Conservation (phyloP, 805 yeast genomes). For the Metschnikowia aberdeeniae region DNA sequence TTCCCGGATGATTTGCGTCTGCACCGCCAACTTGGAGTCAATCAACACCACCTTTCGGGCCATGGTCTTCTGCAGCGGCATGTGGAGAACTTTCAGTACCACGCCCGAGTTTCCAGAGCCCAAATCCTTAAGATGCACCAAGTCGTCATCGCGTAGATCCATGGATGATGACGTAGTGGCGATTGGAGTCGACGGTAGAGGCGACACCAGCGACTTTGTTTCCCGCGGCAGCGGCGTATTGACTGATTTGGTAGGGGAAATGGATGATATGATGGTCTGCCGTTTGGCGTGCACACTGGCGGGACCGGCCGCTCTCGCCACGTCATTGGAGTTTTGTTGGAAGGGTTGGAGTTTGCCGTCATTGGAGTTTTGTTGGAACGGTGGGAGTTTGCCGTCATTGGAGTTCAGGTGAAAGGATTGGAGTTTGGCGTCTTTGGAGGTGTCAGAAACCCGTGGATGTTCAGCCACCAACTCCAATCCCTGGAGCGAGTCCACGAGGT, state of each 20-base stretch:
- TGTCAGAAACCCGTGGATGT: too few relatives aligned
- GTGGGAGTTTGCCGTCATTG: too few relatives aligned
- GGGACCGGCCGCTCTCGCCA: slow-evolving; percentile 3
- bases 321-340: background rate
- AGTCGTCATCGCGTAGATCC: slow-evolving; percentile 48
- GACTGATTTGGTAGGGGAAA: slow-evolving; percentile 34
- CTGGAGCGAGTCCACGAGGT: slow-evolving; percentile 6
- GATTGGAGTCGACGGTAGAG: slow-evolving; percentile 26
- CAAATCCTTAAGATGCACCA: slow-evolving; percentile 67
- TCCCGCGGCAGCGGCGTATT: slow-evolving; percentile 8
- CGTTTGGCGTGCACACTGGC: slow-evolving; percentile 20
- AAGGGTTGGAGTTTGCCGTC: too few relatives aligned
- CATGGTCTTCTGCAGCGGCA: slow-evolving; percentile 83
- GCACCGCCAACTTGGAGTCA: slow-evolving; percentile 74
- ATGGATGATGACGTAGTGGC: slow-evolving; percentile 30
- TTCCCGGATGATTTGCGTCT: slow-evolving; percentile 83
- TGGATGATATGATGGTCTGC: slow-evolving; percentile 40
- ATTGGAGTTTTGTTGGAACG: too few relatives aligned
- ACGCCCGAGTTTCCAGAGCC: slow-evolving; percentile 96
- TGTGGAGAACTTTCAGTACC: slow-evolving; percentile 82
- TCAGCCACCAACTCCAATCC: slow-evolving; percentile 7
- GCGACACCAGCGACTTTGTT: background rate
- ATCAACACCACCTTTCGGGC: slow-evolving; percentile 86
- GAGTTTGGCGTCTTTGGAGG: too few relatives aligned
- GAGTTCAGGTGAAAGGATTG: too few relatives aligned